Evolutionary conservation across 2,329 filamentous ascomycete species (phyloP).

Genomic region (Alternaria tenuissima): DNA sequence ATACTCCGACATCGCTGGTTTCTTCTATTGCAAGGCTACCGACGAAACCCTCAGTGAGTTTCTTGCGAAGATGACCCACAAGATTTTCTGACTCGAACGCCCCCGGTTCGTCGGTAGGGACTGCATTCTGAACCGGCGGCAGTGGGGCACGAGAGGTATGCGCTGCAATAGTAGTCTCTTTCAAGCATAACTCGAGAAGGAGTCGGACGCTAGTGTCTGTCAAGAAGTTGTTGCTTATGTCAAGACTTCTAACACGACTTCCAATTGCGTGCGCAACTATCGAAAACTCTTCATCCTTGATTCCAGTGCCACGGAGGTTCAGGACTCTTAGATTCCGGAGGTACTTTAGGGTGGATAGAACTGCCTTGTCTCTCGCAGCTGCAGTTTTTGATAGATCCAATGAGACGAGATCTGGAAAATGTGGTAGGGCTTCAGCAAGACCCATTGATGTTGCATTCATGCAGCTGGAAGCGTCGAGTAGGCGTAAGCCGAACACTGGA

Average conservation of each 20-base stretch:
- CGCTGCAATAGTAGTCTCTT: constrained; percentile 24
- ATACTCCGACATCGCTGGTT: constrained; percentile 63
- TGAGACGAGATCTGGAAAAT: constrained; percentile 64
- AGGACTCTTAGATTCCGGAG: constrained; percentile 64
- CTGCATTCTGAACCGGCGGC: constrained; percentile 32
- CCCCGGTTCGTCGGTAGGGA: constrained; percentile 48
- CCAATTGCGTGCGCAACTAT: constrained; percentile 62
- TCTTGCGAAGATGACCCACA: constrained; percentile 60
- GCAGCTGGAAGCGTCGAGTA: constrained; percentile 65
- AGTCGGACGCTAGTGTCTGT: constrained; percentile 63
- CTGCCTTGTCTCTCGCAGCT: constrained; percentile 58
- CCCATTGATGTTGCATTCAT: constrained; percentile 65
- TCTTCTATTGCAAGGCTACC: constrained; percentile 65
- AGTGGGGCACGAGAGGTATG: constrained; percentile 24
- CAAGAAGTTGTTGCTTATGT: constrained; percentile 65
- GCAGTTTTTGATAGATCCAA: constrained; percentile 65
- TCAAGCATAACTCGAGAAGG: constrained; percentile 62
- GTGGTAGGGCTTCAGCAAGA: constrained; percentile 60
- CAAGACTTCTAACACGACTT: constrained; percentile 62
- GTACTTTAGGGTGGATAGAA: constrained; percentile 58
- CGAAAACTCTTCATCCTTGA: constrained; percentile 63
- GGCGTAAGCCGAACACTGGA: constrained; percentile 58
- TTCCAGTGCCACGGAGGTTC: constrained; percentile 62
- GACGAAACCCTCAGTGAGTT: constrained; percentile 53
- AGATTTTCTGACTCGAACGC: constrained; percentile 54